Evolutionary conservation across 2,329 filamentous ascomycete species (phyloP).

Genomic region (Colletotrichum australisinense): DNA sequence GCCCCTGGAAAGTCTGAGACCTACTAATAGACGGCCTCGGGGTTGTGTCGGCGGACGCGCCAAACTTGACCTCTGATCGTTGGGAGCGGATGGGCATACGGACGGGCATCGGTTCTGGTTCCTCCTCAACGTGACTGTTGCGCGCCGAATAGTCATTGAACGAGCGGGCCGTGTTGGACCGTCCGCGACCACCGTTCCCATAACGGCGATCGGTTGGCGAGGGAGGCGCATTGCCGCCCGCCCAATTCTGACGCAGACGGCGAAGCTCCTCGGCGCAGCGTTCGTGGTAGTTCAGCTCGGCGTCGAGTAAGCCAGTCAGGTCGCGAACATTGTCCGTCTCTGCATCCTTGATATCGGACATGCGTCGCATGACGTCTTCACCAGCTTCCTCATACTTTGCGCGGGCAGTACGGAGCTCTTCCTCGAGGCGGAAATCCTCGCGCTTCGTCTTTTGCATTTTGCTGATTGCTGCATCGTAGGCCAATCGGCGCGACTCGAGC

Average conservation of each 20-base stretch:
- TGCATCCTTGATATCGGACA: constrained; percentile 96
- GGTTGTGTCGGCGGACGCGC: constrained; percentile 47
- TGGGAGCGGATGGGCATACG: constrained; percentile 58
- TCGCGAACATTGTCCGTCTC: constrained; percentile 87
- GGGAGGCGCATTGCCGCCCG: constrained; percentile 40
- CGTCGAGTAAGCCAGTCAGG: constrained; percentile 84
- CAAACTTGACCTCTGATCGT: constrained; percentile 41
- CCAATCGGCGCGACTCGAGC: constrained; percentile 88
- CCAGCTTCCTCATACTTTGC: constrained; percentile 96
- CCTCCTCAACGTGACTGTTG: constrained; percentile 45
- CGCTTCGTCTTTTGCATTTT: constrained; percentile 95
- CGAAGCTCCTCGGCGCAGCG: constrained; percentile 86
- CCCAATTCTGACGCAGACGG: constrained; percentile 61
- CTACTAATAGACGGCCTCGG: constrained; percentile 50
- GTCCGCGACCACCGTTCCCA: constrained; percentile 47
- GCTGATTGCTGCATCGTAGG: constrained; percentile 88
- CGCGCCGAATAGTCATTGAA: constrained; percentile 46
- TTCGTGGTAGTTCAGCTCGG: constrained; percentile 91
- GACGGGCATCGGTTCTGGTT: constrained; percentile 45
- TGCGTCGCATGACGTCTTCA: constrained; percentile 90
- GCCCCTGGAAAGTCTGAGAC: constrained; percentile 52
- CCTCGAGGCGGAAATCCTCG: constrained; percentile 92
- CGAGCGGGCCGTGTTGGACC: constrained; percentile 62
- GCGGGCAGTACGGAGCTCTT: constrained; percentile 90
- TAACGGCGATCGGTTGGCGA: constrained; percentile 37